Percentiles rank a stretch among this genome's conserved stretches.
phyloP scores from a whole-genome alignment of 106 monocot species.

The Cymbidium sinense region DNA sequence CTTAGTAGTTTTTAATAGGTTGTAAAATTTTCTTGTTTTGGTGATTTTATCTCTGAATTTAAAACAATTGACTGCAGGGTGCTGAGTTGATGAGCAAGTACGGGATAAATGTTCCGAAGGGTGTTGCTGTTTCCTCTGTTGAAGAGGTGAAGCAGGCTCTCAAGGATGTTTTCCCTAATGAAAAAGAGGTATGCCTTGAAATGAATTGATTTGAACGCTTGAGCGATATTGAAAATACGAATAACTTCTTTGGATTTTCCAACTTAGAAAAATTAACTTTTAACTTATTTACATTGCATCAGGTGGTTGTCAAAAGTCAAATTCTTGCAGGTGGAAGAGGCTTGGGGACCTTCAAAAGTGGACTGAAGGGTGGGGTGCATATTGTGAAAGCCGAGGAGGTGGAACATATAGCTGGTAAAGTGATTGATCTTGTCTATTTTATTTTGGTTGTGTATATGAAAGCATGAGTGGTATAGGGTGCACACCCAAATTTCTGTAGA shows the following conservation, averaged over 20 bases:
- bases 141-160: conserved; percentile 62
- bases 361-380: conserved; percentile 93
- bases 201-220: not conserved
- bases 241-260: not conserved
- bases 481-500: not conserved
- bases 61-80: conserved; percentile 29
- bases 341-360: conserved; percentile 91
- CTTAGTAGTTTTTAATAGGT: not conserved
- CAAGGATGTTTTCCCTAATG: conserved; percentile 46
- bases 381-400: conserved; percentile 90
- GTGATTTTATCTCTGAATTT: not conserved
- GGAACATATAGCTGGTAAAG: conserved; percentile 60
- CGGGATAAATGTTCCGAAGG: conserved; percentile 85
- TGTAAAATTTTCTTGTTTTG: not conserved
- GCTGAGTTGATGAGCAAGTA: conserved; percentile 89
- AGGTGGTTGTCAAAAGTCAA: conserved; percentile 98
- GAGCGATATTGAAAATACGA: not conserved
- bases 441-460: not conserved
- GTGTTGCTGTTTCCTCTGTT: conserved; percentile 55
- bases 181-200: conserved; percentile 55
- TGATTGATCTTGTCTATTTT: not conserved
- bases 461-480: not conserved
- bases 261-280: not conserved
- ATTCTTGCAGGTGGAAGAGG: conserved; percentile 99
- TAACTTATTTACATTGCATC: not conserved